Evolutionary conservation across 257 asterid species (phyloP).

Genomic region (Solanum stenotomum): DNA sequence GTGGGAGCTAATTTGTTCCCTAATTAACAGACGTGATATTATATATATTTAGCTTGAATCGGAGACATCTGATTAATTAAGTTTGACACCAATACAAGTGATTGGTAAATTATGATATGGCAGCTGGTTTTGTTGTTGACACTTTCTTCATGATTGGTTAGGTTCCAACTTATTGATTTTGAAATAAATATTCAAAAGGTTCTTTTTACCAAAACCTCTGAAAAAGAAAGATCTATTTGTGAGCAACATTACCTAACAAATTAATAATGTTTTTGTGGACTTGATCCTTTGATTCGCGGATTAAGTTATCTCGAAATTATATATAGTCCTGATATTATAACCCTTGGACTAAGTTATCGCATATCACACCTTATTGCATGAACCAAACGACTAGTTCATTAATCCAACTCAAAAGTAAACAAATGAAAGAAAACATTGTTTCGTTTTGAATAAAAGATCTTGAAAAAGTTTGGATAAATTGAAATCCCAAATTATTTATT

Average conservation of each 20-base stretch:
- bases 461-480: neutral
- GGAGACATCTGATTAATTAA: rapidly evolving
- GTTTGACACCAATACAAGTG: neutral
- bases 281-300: rapidly evolving
- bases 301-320: neutral
- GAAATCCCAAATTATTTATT: neutral
- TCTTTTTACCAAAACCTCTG: conserved; percentile 20
- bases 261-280: neutral
- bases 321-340: neutral
- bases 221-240: neutral
- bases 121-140: conserved; percentile 19
- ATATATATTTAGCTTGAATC: neutral
- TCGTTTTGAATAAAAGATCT: neutral
- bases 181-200: neutral
- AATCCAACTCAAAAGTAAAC: neutral
- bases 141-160: conserved; percentile 18
- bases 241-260: neutral
- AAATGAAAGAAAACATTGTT: neutral
- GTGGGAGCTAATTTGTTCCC: rapidly evolving
- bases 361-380: neutral
- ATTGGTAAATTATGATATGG: neutral
- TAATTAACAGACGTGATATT: neutral
- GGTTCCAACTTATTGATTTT: conserved; percentile 16
- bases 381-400: neutral
- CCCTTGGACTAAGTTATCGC: neutral